Conservation (phyloP, 2,329 filamentous ascomycete species). For the Cladosporium halotolerans region DNA sequence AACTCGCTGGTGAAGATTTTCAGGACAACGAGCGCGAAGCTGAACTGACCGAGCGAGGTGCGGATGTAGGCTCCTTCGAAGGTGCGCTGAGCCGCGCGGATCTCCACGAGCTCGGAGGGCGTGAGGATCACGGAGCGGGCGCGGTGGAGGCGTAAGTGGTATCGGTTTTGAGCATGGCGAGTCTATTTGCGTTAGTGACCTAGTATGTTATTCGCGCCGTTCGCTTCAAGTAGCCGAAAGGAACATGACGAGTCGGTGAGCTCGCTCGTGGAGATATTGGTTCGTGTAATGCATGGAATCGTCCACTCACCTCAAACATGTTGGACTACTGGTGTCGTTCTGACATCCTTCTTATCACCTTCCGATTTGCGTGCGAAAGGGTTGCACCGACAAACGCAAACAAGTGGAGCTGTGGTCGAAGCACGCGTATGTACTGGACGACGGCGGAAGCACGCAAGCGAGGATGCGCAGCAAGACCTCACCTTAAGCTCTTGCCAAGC, state of each 20-base stretch:
- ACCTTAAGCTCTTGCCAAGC: not conserved
- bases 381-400: not conserved
- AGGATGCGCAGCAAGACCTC: not conserved
- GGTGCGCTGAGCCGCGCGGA: constrained; percentile 88
- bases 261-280: not conserved
- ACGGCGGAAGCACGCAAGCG: not conserved
- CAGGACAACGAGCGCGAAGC: constrained; percentile 86
- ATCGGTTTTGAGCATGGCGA: constrained; percentile 62
- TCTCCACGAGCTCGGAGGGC: constrained; percentile 79
- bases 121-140: constrained; percentile 79
- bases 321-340: not conserved
- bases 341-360: not conserved
- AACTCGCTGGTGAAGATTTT: constrained; percentile 97
- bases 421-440: no score
- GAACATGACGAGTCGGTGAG: not conserved
- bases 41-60: constrained; percentile 90
- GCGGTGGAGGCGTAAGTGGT: constrained; percentile 74
- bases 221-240: no score
- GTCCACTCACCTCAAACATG: constrained; percentile 5
- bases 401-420: no score
- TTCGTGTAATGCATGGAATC: not conserved
- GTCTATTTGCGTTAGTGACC: constrained; percentile 29
- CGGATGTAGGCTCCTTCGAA: constrained; percentile 97
- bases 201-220: not conserved
- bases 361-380: not conserved